phyloP scores from a whole-genome alignment of 2,329 filamentous ascomycete genomes.

The Trichoderma harzianum region DNA sequence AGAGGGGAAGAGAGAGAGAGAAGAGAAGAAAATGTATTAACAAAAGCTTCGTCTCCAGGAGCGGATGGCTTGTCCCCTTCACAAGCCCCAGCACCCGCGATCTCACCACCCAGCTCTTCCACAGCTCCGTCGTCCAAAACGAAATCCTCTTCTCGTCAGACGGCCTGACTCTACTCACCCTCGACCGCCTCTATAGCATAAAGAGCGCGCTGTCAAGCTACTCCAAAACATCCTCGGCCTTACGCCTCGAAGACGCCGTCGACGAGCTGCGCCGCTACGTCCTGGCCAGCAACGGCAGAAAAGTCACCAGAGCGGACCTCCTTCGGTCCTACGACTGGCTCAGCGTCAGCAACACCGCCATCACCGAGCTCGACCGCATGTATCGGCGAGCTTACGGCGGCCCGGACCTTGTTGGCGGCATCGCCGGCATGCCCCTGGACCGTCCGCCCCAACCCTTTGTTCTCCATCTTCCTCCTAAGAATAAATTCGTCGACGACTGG shows the following conservation, averaged over 20 bases:
- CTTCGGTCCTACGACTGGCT: constrained; percentile 56
- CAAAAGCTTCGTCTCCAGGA: constrained; percentile 26
- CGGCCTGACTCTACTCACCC: constrained; percentile 56
- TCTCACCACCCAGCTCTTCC: constrained; percentile 51
- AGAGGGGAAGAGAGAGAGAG: neutral
- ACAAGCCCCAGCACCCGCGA: constrained; percentile 42
- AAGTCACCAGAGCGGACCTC: constrained; percentile 50
- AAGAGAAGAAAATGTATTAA: neutral
- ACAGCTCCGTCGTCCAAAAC: constrained; percentile 56
- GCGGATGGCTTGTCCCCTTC: constrained; percentile 43
- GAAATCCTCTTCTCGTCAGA: constrained; percentile 59
- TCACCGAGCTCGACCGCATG: constrained; percentile 54
- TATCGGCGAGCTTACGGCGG: constrained; percentile 57
- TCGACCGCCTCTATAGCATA: constrained; percentile 63
- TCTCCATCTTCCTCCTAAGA: neutral
- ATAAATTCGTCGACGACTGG: constrained; percentile 20
- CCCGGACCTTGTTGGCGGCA: constrained; percentile 41
- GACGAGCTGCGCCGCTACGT: constrained; percentile 60
- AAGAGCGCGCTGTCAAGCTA: constrained; percentile 59
- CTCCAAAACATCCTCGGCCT: constrained; percentile 42
- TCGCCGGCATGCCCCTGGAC: constrained; percentile 36
- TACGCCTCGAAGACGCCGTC: constrained; percentile 57
- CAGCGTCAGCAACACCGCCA: constrained; percentile 46
- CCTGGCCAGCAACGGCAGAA: constrained; percentile 48
- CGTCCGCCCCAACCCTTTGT: neutral